Percentiles rank a stretch among this genome's conserved stretches.
Conservation (phyloP, 768 basidiomycete genomes). For the Polyporus arcularius region DNA sequence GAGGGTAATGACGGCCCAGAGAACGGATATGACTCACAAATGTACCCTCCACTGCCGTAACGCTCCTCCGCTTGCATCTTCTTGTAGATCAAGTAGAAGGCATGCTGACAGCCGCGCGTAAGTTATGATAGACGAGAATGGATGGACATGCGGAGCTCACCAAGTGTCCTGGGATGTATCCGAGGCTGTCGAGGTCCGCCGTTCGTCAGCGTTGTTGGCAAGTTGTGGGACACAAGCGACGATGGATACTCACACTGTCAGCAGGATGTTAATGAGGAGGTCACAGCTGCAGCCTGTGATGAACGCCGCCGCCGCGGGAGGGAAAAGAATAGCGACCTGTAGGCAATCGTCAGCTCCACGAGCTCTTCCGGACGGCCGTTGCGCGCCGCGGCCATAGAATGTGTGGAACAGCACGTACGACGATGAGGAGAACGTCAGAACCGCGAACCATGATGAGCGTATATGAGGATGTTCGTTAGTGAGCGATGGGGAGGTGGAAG, state of each 20-base stretch:
- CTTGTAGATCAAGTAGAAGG: slow-evolving; percentile 90
- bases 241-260: slow-evolving; percentile 64
- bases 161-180: slow-evolving; percentile 70
- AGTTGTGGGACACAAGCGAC: not conserved
- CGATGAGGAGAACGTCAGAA: slow-evolving; percentile 78
- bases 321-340: slow-evolving; percentile 78
- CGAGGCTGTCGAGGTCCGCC: slow-evolving; percentile 48
- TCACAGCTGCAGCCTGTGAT: slow-evolving; percentile 85
- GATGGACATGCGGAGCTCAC: slow-evolving; percentile 31
- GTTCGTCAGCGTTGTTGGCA: slow-evolving; percentile 5
- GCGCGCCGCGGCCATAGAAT: too few relatives aligned
- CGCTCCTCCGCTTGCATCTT: slow-evolving; percentile 86
- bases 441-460: slow-evolving; percentile 38
- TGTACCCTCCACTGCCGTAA: slow-evolving; percentile 76
- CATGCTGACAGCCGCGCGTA: slow-evolving; percentile 47
- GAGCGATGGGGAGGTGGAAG: not conserved
- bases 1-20: not conserved
- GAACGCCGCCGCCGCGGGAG: slow-evolving; percentile 77
- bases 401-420: slow-evolving; percentile 47
- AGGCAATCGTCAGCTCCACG: not conserved
- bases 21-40: slow-evolving; percentile 53
- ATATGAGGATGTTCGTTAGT: not conserved
- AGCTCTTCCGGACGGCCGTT: too few relatives aligned
- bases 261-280: slow-evolving; percentile 77
- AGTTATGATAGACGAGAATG: not conserved